A percentile compares a stretch with the other conserved stretches of the same genome.
These are phyloP conservation scores for Pisolithus microcarpus DNA, from an alignment of 768 basidiomycete genomes.

Conservation along the genomic window DNA sequence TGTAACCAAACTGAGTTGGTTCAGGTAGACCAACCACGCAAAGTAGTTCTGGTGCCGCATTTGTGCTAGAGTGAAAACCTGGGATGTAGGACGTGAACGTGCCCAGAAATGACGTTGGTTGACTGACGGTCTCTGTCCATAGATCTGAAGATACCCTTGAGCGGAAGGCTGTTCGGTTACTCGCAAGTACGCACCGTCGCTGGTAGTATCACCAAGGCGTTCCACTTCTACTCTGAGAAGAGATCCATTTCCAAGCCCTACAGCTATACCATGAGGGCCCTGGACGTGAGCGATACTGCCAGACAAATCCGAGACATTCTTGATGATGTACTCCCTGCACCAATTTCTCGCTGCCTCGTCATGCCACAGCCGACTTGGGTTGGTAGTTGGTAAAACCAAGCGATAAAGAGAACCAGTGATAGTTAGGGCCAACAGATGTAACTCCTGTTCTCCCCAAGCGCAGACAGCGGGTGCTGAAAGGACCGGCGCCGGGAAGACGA, in stretches of 20 bases:
- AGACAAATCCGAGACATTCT: slow-evolving; percentile 38
- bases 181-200: slow-evolving; percentile 45
- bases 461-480: slow-evolving; percentile 61
- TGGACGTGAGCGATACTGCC: slow-evolving; percentile 56
- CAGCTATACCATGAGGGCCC: slow-evolving; percentile 57
- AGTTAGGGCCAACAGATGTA: slow-evolving; percentile 70
- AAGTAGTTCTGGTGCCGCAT: slow-evolving; percentile 54
- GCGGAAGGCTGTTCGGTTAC: slow-evolving; percentile 3
- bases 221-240: slow-evolving; percentile 67
- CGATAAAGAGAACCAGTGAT: slow-evolving; percentile 66
- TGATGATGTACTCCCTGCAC: slow-evolving; percentile 63
- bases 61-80: slow-evolving; percentile 37
- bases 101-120: slow-evolving; percentile 60
- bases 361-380: slow-evolving; percentile 50
- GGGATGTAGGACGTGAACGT: slow-evolving; percentile 63
- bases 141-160: slow-evolving; percentile 40
- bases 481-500: slow-evolving; percentile 68
- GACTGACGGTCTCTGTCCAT: slow-evolving; percentile 61
- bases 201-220: slow-evolving; percentile 42
- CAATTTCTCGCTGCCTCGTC: slow-evolving; percentile 46
- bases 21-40: slow-evolving; percentile 67
- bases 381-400: slow-evolving; percentile 54
- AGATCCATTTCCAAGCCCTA: slow-evolving; percentile 54
- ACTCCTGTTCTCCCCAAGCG: slow-evolving; percentile 35
- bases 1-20: slow-evolving; percentile 65